A percentile compares a stretch with the other conserved stretches of the same genome.
Evolutionary conservation across 164 flowering plant species (phyloP).

Genomic region (Stephania cephalantha): DNA sequence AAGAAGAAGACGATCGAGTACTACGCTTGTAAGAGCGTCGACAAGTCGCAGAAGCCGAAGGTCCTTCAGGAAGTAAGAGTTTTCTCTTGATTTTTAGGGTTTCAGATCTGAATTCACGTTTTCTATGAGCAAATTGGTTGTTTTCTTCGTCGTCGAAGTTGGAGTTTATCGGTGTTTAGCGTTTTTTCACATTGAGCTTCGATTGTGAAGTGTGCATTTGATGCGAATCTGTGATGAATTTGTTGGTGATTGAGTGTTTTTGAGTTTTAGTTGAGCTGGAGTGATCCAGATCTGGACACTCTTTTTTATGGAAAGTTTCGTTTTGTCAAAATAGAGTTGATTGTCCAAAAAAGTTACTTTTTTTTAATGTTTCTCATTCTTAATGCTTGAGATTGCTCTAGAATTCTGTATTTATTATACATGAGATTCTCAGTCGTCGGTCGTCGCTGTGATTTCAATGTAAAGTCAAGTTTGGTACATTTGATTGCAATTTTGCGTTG

Average conservation of each 20-base stretch:
- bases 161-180: background rate
- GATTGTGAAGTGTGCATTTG: background rate
- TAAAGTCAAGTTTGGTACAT: background rate
- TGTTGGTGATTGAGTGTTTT: background rate
- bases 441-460: background rate
- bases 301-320: background rate
- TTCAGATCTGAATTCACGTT: background rate
- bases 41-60: constrained; percentile 83
- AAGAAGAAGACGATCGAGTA: constrained; percentile 98
- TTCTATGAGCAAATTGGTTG: background rate
- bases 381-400: background rate
- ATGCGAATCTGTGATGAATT: background rate
- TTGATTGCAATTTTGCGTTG: background rate
- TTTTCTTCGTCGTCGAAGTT: background rate
- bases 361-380: background rate
- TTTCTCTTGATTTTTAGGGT: background rate
- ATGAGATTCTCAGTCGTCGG: background rate
- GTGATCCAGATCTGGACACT: background rate
- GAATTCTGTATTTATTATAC: background rate
- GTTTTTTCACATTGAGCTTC: background rate
- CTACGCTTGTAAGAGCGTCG: constrained; percentile 86
- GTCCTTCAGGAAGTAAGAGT: constrained; percentile 79
- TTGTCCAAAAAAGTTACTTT: background rate
- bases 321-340: background rate
- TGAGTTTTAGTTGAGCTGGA: background rate